Evolutionary conservation across 2,329 filamentous ascomycete species (phyloP).

Genomic region (Ramularia collo-cygni): DNA sequence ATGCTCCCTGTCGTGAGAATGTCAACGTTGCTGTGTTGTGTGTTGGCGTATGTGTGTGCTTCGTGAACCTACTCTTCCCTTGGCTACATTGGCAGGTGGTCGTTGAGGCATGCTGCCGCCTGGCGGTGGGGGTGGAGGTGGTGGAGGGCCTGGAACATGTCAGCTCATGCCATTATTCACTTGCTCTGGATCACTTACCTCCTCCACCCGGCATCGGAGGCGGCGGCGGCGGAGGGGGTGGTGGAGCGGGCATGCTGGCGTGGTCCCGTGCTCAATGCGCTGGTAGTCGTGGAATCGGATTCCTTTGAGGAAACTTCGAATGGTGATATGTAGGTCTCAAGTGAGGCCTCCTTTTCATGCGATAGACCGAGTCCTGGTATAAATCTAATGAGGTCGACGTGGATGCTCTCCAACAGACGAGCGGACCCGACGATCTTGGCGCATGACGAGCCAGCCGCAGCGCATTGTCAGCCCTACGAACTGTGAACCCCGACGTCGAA

Average conservation of each 20-base stretch:
- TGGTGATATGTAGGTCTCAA: no score
- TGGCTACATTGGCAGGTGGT: conserved; percentile 49
- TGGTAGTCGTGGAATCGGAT: no score
- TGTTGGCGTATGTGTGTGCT: not conserved
- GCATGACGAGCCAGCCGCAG: no score
- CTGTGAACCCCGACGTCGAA: no score
- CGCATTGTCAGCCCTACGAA: no score
- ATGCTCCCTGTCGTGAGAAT: conserved; percentile 57
- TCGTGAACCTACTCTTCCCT: conserved; percentile 54
- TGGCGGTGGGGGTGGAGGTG: conserved; percentile 54
- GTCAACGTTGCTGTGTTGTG: not conserved
- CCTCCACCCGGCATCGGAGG: conserved; percentile 54
- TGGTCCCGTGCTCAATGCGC: no score
- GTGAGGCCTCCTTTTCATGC: no score
- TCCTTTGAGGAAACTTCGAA: no score
- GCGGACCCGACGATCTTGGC: no score
- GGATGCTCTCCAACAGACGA: no score
- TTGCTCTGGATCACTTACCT: conserved; percentile 34
- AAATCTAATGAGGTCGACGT: no score
- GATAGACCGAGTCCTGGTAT: no score
- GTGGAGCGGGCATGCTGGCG: conserved; percentile 45
- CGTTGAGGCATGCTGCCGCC: conserved; percentile 47
- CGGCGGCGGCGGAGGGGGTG: conserved; percentile 61
- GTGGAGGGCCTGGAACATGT: conserved; percentile 14
- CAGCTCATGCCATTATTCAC: conserved; percentile 3